phyloP scores from a whole-genome alignment of 2,329 filamentous ascomycete species.

The Seiridium unicorne region DNA sequence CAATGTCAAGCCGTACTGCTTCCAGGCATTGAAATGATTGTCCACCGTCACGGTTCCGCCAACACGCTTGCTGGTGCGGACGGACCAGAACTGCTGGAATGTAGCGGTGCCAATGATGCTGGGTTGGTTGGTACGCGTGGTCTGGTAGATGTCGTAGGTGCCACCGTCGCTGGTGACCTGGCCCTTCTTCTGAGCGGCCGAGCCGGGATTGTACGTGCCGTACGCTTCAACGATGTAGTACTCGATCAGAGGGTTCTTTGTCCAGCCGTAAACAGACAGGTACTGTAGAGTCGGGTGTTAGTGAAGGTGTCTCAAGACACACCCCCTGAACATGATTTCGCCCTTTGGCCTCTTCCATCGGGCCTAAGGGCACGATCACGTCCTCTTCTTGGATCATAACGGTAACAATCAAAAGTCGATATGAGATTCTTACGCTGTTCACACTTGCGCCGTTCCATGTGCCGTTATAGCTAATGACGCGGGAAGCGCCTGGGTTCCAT shows the following conservation, averaged over 20 bases:
- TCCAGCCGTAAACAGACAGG: constrained; percentile 41
- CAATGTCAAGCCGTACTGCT: constrained; percentile 25
- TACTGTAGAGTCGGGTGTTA: constrained; percentile 44
- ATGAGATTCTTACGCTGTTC: constrained; percentile 28
- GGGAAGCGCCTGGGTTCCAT: constrained; percentile 38
- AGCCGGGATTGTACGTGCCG: constrained; percentile 31
- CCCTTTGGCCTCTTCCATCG: neutral
- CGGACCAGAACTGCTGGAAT: constrained; percentile 52
- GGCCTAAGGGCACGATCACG: neutral
- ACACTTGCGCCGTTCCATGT: constrained; percentile 28
- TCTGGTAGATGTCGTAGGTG: constrained; percentile 33
- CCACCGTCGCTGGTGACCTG: constrained; percentile 28
- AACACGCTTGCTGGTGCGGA: constrained; percentile 47
- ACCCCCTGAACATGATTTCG: neutral
- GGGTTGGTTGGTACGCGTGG: constrained; percentile 36
- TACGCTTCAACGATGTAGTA: constrained; percentile 37
- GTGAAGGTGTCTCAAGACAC: constrained; percentile 28
- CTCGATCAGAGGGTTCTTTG: constrained; percentile 34
- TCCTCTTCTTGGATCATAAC: neutral
- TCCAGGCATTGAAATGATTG: constrained; percentile 34
- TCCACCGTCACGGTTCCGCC: constrained; percentile 33
- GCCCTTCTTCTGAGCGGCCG: constrained; percentile 26
- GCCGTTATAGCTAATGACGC: constrained; percentile 27
- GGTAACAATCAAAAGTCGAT: neutral
- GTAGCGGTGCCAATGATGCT: constrained; percentile 43